A percentile compares a stretch with the other conserved stretches of the same genome.
These are phyloP conservation scores for Hortaea sp. DNA, from an alignment of 2,329 filamentous ascomycete species.

Conservation along the genomic window DNA sequence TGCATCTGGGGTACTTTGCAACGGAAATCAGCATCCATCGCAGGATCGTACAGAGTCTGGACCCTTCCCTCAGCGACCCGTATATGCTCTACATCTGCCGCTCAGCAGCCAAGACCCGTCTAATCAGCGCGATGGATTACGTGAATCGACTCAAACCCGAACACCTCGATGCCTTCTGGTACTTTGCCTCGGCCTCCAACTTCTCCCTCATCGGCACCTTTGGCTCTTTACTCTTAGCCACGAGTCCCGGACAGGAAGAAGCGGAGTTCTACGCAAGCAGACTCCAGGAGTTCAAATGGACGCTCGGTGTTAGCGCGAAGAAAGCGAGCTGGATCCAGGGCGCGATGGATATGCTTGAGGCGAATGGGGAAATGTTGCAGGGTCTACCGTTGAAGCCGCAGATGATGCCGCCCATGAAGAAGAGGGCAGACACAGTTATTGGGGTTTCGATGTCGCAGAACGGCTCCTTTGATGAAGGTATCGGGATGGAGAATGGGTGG, in stretches of 20 bases:
- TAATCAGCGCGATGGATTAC: conserved; percentile 96
- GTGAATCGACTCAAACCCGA: conserved; percentile 82
- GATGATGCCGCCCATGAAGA: neutral
- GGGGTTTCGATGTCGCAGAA: neutral
- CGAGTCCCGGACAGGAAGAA: conserved; percentile 76
- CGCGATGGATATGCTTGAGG: conserved; percentile 36
- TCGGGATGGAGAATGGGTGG: no score
- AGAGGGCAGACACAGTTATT: neutral
- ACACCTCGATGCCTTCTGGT: conserved; percentile 89
- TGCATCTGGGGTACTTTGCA: conserved; percentile 87
- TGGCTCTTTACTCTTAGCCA: conserved; percentile 80
- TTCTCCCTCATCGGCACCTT: conserved; percentile 94
- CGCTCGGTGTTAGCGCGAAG: conserved; percentile 73
- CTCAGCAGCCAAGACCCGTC: conserved; percentile 81
- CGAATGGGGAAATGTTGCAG: conserved; percentile 33
- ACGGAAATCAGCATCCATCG: conserved; percentile 89
- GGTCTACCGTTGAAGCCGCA: conserved; percentile 35
- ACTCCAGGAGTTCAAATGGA: conserved; percentile 88
- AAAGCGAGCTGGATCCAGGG: conserved; percentile 45
- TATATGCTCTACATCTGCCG: conserved; percentile 90
- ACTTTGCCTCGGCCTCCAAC: conserved; percentile 76
- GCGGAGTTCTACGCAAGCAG: conserved; percentile 84
- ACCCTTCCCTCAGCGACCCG: conserved; percentile 46
- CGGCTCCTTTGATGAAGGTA: no score
- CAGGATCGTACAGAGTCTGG: conserved; percentile 75